phyloP scores from a whole-genome alignment of 768 basidiomycete genomes.

The Trametes cubensis region DNA sequence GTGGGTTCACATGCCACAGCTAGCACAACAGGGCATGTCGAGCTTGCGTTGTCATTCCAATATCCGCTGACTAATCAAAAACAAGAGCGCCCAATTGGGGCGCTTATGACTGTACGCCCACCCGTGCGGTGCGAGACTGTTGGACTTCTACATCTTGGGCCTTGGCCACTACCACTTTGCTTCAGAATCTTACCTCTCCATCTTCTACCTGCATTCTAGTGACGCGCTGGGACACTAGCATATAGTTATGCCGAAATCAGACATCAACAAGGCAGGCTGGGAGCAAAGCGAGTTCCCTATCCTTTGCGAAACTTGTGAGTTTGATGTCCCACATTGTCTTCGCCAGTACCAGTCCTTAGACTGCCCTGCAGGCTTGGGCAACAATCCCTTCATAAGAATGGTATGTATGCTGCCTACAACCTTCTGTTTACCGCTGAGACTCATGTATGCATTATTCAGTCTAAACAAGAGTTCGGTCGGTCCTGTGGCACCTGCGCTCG shows the following conservation, averaged over 20 bases:
- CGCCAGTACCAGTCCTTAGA: not conserved
- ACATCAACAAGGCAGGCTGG: conserved; percentile 94
- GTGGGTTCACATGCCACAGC: too few relatives aligned
- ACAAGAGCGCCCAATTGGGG: not conserved
- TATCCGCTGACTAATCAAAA: not conserved
- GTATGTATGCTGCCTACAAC: conserved; percentile 44
- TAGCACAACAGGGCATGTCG: too few relatives aligned
- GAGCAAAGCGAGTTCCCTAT: conserved; percentile 93
- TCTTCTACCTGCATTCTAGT: not conserved
- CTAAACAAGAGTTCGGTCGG: conserved; percentile 94
- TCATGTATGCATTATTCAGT: conserved; percentile 49
- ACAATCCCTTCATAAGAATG: conserved; percentile 95
- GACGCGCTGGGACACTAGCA: too few relatives aligned
- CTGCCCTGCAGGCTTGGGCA: conserved; percentile 65
- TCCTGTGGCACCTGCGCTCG: conserved; percentile 98
- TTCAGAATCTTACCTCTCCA: not conserved
- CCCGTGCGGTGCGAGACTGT: too few relatives aligned
- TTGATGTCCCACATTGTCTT: not conserved
- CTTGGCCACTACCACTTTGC: not conserved
- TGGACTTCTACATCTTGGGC: too few relatives aligned
- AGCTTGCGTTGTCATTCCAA: not conserved
- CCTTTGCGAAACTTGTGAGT: conserved; percentile 89
- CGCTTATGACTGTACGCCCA: not conserved
- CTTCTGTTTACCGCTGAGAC: not conserved
- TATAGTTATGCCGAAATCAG: conserved; percentile 71